Conservation (phyloP, 768 basidiomycete species). For the Coprinopsis sp. region DNA sequence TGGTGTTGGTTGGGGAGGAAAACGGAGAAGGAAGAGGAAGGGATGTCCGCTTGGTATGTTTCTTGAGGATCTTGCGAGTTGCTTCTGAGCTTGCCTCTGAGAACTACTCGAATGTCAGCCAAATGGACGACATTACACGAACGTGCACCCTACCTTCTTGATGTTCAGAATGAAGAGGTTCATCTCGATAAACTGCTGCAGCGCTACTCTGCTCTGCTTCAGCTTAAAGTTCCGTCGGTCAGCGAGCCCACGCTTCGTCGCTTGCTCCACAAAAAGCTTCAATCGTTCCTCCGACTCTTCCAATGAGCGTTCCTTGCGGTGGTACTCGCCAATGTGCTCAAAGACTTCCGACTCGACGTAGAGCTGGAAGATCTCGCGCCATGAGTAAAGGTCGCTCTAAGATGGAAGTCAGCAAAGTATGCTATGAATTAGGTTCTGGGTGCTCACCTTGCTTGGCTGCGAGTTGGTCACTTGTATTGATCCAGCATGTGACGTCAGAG, state of each 20-base stretch:
- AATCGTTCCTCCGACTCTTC: constrained; percentile 69
- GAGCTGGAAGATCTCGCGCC: constrained; percentile 86
- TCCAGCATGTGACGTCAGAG: constrained; percentile 34
- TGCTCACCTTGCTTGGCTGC: constrained; percentile 20
- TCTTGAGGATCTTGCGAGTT: constrained; percentile 89
- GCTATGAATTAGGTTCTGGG: not conserved
- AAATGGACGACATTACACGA: not conserved
- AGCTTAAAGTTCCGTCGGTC: constrained; percentile 51
- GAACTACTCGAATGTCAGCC: constrained; percentile 41
- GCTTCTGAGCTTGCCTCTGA: constrained; percentile 84
- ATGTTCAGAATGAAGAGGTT: constrained; percentile 78
- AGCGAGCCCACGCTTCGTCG: constrained; percentile 52
- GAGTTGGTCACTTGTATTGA: constrained; percentile 20
- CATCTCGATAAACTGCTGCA: constrained; percentile 68
- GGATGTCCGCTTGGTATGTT: constrained; percentile 86
- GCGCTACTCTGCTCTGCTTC: constrained; percentile 50
- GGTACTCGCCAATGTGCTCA: constrained; percentile 61
- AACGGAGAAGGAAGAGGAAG: constrained; percentile 52
- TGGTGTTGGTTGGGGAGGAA: constrained; percentile 15
- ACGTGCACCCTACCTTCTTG: constrained; percentile 55
- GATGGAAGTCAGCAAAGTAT: not conserved
- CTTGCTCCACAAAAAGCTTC: constrained; percentile 55
- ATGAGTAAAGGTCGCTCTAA: constrained; percentile 72
- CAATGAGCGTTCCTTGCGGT: constrained; percentile 60
- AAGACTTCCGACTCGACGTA: constrained; percentile 87